phyloP scores from a whole-genome alignment of 352 stramenopile species.

The Globisporangium spiculum region DNA sequence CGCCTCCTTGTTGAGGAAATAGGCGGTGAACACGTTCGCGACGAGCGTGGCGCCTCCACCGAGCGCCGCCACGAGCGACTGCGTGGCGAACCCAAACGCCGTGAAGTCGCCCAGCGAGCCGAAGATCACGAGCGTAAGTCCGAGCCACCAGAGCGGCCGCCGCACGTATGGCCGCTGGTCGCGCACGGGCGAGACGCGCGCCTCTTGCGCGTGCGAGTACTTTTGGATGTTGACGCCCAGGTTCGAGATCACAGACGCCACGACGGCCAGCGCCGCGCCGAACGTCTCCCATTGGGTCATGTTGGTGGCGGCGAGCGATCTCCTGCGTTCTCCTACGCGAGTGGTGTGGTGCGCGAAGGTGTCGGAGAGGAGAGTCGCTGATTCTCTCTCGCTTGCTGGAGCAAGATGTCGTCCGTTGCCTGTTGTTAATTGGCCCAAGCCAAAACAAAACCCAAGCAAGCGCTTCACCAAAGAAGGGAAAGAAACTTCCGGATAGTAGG shows the following conservation, averaged over 20 bases:
- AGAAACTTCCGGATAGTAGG: too few relatives aligned
- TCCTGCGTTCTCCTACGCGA: too few relatives aligned
- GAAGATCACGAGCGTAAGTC: slow-evolving; percentile 69
- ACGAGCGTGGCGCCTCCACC: slow-evolving; percentile 85
- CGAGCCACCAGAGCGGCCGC: slow-evolving; percentile 88
- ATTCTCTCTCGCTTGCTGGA: too few relatives aligned
- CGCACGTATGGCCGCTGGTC: slow-evolving; percentile 74
- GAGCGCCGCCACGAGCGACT: slow-evolving; percentile 85
- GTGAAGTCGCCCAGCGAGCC: slow-evolving; percentile 87
- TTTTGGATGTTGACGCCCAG: slow-evolving; percentile 90
- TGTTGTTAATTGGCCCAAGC: too few relatives aligned
- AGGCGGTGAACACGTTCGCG: slow-evolving; percentile 84
- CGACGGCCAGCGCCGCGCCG: slow-evolving; percentile 72
- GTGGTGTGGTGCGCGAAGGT: too few relatives aligned
- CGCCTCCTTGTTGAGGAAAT: slow-evolving; percentile 81
- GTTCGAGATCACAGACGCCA: slow-evolving; percentile 84
- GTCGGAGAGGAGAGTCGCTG: too few relatives aligned
- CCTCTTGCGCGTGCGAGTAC: slow-evolving; percentile 76
- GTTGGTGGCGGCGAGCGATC: neutral
- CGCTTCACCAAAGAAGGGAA: too few relatives aligned
- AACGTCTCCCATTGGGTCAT: slow-evolving; percentile 82
- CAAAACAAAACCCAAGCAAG: too few relatives aligned
- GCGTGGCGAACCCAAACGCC: slow-evolving; percentile 87
- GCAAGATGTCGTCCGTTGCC: too few relatives aligned
- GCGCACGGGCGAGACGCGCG: slow-evolving; percentile 29